Evolutionary conservation across 495 filamentous ascomycete genomes (phyloP).

Genomic region (Podospora tetraspora): DNA sequence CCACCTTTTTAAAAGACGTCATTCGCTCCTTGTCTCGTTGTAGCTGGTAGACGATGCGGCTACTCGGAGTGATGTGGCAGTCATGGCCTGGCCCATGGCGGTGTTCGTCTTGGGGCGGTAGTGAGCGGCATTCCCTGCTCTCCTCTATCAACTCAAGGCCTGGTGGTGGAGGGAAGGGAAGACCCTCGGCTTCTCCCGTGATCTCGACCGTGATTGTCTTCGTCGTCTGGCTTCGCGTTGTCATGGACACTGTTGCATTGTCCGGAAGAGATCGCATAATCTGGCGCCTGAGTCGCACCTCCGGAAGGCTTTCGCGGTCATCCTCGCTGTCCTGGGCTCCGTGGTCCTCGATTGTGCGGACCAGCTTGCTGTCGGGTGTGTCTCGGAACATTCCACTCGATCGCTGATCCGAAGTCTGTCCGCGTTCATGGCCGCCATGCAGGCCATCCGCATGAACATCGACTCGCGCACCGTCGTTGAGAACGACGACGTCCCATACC

Average conservation of each 20-base stretch:
- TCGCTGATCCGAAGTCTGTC: constrained; percentile 13
- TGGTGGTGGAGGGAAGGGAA: constrained; percentile 57
- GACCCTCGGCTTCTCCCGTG: constrained; percentile 53
- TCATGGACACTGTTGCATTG: constrained; percentile 57
- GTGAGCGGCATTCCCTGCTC: constrained; percentile 11
- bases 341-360: constrained; percentile 47
- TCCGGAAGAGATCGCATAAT: constrained; percentile 42
- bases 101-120: background rate
- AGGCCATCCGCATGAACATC: constrained; percentile 49
- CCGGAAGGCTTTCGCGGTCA: constrained; percentile 37
- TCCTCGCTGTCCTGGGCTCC: constrained; percentile 31
- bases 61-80: constrained; percentile 8
- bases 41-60: constrained; percentile 26
- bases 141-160: constrained; percentile 63
- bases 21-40: constrained; percentile 36
- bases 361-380: constrained; percentile 28
- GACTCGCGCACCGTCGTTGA: constrained; percentile 56
- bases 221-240: constrained; percentile 56
- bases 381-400: constrained; percentile 12
- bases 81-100: background rate
- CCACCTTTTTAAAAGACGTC: constrained; percentile 33
- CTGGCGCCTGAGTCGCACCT: constrained; percentile 40
- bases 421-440: constrained; percentile 28
- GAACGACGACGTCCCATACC: constrained; percentile 75
- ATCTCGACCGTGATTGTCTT: constrained; percentile 71